phyloP scores from a whole-genome alignment of 805 yeast genomes.

The Jamesozyma rosinii region DNA sequence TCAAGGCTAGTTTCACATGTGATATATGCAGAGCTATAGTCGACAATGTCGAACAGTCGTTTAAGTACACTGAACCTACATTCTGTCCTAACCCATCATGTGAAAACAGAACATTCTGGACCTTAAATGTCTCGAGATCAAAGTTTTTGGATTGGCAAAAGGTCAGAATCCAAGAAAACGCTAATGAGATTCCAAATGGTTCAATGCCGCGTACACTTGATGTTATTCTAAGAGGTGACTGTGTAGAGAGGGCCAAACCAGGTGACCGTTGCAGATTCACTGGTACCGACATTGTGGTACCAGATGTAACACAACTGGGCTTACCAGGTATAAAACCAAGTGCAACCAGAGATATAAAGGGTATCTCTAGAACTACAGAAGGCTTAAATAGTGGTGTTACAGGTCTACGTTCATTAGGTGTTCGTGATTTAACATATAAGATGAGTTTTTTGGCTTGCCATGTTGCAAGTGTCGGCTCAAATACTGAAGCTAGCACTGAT shows the following conservation, averaged over 20 bases:
- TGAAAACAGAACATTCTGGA: slow-evolving; percentile 78
- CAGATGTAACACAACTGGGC: slow-evolving; percentile 89
- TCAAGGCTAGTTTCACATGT: slow-evolving; percentile 78
- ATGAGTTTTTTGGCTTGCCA: slow-evolving; percentile 88
- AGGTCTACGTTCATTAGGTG: slow-evolving; percentile 89
- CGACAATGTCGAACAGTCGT: slow-evolving; percentile 85
- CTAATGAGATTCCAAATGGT: slow-evolving; percentile 95
- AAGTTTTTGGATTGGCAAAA: slow-evolving; percentile 95
- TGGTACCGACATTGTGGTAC: slow-evolving; percentile 90
- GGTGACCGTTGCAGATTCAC: slow-evolving; percentile 92
- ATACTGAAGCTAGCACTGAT: slow-evolving; percentile 9
- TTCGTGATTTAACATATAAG: slow-evolving; percentile 84
- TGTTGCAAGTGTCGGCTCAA: slow-evolving; percentile 53
- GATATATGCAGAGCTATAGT: slow-evolving; percentile 77
- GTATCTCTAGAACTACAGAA: slow-evolving; percentile 38
- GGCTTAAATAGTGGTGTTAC: slow-evolving; percentile 76
- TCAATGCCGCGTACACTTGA: slow-evolving; percentile 97
- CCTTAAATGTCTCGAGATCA: slow-evolving; percentile 71
- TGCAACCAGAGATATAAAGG: slow-evolving; percentile 57
- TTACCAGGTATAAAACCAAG: slow-evolving; percentile 91
- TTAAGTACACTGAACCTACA: slow-evolving; percentile 90
- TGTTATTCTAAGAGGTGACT: slow-evolving; percentile 83
- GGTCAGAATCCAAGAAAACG: slow-evolving; percentile 88
- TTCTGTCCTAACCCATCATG: slow-evolving; percentile 84
- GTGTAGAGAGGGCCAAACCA: slow-evolving; percentile 93